Evolutionary conservation across 345 rosid genomes (phyloP), one percentile per base, ranked within the genome.

Genomic region (Euphorbia tirucalli): DNA sequence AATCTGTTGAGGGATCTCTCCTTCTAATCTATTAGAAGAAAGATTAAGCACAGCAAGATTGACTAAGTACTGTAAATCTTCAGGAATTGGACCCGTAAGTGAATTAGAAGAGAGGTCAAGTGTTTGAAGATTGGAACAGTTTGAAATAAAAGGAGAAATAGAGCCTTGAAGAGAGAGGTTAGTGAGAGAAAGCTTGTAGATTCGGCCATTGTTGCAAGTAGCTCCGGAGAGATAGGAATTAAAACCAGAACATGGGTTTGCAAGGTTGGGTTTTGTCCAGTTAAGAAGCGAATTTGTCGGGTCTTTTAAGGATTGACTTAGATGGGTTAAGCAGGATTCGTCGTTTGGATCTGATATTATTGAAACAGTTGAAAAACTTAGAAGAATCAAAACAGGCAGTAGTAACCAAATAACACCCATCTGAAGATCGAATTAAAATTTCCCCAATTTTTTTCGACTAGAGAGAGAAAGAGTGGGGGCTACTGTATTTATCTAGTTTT

Each of bases 31-130:
- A 68, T 94, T 94, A n/a, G 96, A 85, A 6, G 97, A 92, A n/a
- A 94, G 92, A 66, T 94, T 94, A 39, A 94, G 86, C 9, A 94
- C 93, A 3, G 97, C 98, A 21, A 94, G 89, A 83, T 94, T 94
- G 77, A 87, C 92, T 32, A 94, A 63, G 58, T 75, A 79, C 56
- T 90, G 96, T 25, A 94, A 68, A 76, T 92, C 95, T 25, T 84
- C 70, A 0, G 98, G 97, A 68, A 94, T 87, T 39, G 85, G 72
- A 5, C 97, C 98, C 31, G 97, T 66, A 75, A 94, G 72, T 48
- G 85, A 74, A 80, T 94, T 94, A 11, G 97, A 88, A 15, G 97
- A 92, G 49, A 94, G 87, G 85, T 94, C 98, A n/a, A 94, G 85
- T 0, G 96, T 80, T 73, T 94, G 98, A 54, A 94, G 93, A 69